Evolutionary conservation across 192 early-diverging fungal genomes (phyloP).

Genomic region (Linnemannia hyalina): DNA sequence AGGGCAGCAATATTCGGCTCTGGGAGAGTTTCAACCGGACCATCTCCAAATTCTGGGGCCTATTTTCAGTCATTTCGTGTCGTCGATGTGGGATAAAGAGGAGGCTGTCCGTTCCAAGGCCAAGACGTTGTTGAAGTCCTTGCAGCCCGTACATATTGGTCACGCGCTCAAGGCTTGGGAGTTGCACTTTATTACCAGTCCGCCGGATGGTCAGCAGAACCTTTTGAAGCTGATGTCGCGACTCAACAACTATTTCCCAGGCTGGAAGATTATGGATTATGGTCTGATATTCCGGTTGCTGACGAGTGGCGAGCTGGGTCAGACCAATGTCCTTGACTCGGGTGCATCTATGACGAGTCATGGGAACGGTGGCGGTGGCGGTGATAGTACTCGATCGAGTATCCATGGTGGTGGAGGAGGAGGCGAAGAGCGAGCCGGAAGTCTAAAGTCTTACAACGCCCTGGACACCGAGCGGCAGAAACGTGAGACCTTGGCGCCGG

Average conservation of each 20-base stretch:
- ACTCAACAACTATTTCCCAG: slow-evolving; percentile 66
- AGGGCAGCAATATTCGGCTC: background rate
- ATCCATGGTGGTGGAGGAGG: background rate
- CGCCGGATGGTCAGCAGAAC: slow-evolving; percentile 48
- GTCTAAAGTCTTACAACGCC: background rate
- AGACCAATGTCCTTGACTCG: background rate
- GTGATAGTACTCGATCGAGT: background rate
- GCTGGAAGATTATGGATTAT: slow-evolving; percentile 60
- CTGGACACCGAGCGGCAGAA: background rate
- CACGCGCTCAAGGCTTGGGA: slow-evolving; percentile 72
- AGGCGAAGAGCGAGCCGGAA: background rate
- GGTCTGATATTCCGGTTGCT: slow-evolving; percentile 27
- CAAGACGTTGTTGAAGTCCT: slow-evolving; percentile 57
- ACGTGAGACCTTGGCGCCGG: background rate
- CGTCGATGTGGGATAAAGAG: slow-evolving; percentile 69
- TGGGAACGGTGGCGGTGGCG: background rate
- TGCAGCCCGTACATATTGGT: slow-evolving; percentile 61
- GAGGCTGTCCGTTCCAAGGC: slow-evolving; percentile 69
- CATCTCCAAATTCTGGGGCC: slow-evolving; percentile 62
- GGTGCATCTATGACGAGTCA: background rate
- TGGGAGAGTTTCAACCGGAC: slow-evolving; percentile 27
- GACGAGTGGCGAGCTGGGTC: slow-evolving; percentile 29
- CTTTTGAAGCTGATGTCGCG: slow-evolving; percentile 67
- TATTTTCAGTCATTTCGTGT: slow-evolving; percentile 67
- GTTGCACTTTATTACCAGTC: slow-evolving; percentile 61